Evolutionary conservation across 2,329 filamentous ascomycete genomes (phyloP), one percentile per base, ranked within the genome.

Genomic region (Volutella citrinella): DNA sequence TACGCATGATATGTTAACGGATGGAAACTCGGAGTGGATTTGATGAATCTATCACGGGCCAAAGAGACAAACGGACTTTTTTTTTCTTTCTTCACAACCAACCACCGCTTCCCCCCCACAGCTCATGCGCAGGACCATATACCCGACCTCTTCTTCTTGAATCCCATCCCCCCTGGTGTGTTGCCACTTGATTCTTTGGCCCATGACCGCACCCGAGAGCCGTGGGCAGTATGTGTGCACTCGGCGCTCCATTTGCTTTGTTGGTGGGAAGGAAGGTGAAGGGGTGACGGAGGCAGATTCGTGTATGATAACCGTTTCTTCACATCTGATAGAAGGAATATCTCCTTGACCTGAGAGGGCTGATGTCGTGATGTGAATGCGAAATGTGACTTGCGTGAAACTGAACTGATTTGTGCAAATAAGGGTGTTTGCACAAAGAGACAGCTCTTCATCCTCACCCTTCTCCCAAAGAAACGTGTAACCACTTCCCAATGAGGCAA

Each of bases 61-160:
- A 12, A 51, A 52, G 45, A 51, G 47, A 51, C 39, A 41, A n/a
- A 52, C 41, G 49, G 45, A 49, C 42, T 46, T 52, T 43, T 32
- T 30, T 42, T 32, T 31, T 33, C 36, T 14, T 30, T 23, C 21
- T 19, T 15, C 18, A 21, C 25, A 21, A 23, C n/a, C n/a, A n/a
- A n/a, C n/a, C n/a, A n/a, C n/a, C n/a, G n/a, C n/a, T n/a, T n/a
- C n/a, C n/a, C n/a, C n/a, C n/a, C n/a, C n/a, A n/a, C n/a, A n/a
- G n/a, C n/a, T n/a, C n/a, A n/a, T n/a, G n/a, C n/a, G n/a, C 30
- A 40, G 36, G 29, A 37, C 41, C 19, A 36, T 27, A 38, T 30
- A 26, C 30, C 27, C 22, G 22, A 10, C 19, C 22, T 12, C 25
- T 39, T 27, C 26, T 24, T 24, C 20, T 11, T 19, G 15, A 30